phyloP scores from a whole-genome alignment of 2,329 filamentous ascomycete species.

The Ceratocystis destructans region DNA sequence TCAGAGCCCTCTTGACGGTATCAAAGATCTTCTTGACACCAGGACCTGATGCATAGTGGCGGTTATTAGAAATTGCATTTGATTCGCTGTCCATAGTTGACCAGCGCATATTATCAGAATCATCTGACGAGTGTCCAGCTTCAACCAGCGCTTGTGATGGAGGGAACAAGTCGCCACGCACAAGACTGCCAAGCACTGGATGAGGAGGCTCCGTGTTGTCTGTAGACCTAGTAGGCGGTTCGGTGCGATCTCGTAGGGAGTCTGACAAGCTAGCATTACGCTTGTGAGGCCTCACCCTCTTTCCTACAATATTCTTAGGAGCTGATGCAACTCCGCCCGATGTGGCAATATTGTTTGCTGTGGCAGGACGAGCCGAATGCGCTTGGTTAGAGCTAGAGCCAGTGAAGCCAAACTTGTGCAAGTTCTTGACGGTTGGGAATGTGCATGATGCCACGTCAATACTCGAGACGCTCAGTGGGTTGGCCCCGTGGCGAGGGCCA shows the following conservation, averaged over 20 bases:
- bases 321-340: slow-evolving; percentile 42
- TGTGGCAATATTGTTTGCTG: slow-evolving; percentile 26
- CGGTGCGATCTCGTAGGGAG: slow-evolving; percentile 56
- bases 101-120: slow-evolving; percentile 25
- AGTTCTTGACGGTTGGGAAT: slow-evolving; percentile 39
- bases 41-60: slow-evolving; percentile 27
- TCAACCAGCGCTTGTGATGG: slow-evolving; percentile 73
- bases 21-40: slow-evolving; percentile 79
- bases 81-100: background rate
- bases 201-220: slow-evolving; percentile 48
- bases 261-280: slow-evolving; percentile 80
- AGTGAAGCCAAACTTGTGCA: slow-evolving; percentile 24
- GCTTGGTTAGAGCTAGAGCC: slow-evolving; percentile 13
- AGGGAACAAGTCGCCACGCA: slow-evolving; percentile 72
- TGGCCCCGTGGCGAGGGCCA: slow-evolving; percentile 8
- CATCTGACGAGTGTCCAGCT: slow-evolving; percentile 39
- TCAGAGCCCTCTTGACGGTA: slow-evolving; percentile 69
- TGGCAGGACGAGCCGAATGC: slow-evolving; percentile 34
- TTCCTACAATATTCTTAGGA: slow-evolving; percentile 44
- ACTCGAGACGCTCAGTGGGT: slow-evolving; percentile 43
- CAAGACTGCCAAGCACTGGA: slow-evolving; percentile 67
- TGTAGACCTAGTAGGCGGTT: slow-evolving; percentile 37
- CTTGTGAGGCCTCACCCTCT: slow-evolving; percentile 56
- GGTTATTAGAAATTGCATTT: background rate
- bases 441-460: slow-evolving; percentile 51